These are phyloP conservation scores for Acmispon strigosus DNA, from an alignment of 306 rosid genomes.

Conservation along the genomic window DNA sequence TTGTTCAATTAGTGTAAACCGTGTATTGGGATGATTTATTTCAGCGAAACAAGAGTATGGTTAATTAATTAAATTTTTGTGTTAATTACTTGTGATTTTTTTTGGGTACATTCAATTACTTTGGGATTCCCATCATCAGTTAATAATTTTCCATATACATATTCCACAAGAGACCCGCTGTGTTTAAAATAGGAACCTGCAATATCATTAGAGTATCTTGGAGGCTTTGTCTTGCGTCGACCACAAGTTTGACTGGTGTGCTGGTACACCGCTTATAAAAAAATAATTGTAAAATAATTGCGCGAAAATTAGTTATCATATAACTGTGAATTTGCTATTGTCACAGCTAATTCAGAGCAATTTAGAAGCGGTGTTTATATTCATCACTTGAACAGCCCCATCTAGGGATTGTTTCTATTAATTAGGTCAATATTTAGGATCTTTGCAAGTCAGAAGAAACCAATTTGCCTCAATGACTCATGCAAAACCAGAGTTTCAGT, in stretches of 20 bases:
- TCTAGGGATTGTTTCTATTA: background rate
- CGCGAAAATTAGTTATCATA: too few relatives aligned
- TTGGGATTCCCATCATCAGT: background rate
- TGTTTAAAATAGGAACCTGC: too few relatives aligned
- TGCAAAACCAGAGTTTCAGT: constrained; percentile 16
- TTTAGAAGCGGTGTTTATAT: too few relatives aligned
- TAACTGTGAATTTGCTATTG: too few relatives aligned
- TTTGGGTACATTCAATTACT: background rate
- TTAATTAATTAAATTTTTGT: background rate
- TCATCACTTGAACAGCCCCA: too few relatives aligned
- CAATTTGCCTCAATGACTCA: constrained; percentile 5
- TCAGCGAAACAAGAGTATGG: background rate
- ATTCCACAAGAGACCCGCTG: background rate
- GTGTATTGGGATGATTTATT: background rate
- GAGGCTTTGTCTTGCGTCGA: too few relatives aligned
- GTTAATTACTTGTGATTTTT: background rate
- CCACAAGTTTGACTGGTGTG: too few relatives aligned
- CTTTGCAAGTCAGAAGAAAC: background rate
- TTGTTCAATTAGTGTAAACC: background rate
- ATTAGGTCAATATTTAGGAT: constrained; percentile 21
- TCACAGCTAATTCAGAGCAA: too few relatives aligned
- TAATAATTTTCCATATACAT: background rate
- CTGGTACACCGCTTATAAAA: too few relatives aligned
- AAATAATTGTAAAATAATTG: too few relatives aligned
- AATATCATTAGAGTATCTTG: background rate